Conservation (phyloP, 495 filamentous ascomycete species). For the Ramalina peruviana region DNA sequence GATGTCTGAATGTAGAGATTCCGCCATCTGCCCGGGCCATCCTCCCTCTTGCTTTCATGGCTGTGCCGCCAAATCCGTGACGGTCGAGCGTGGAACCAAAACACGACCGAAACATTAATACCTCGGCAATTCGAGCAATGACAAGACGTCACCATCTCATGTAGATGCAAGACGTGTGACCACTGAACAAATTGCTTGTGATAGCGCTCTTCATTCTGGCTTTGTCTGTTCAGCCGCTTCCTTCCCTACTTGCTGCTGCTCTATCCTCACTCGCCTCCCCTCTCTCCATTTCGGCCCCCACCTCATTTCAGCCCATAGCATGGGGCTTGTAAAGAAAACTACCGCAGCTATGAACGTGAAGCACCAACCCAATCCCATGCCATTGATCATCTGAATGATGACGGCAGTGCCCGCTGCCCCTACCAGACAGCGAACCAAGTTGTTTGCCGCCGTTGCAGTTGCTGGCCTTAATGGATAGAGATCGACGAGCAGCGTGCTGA, state of each 20-base stretch:
- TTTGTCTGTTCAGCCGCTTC: not conserved
- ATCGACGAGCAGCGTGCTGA: constrained; percentile 50
- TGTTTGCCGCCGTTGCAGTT: constrained; percentile 55
- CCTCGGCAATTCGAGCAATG: no score
- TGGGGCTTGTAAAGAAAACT: constrained; percentile 21
- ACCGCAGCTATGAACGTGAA: constrained; percentile 47
- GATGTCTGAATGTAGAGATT: no score
- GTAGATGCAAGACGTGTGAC: no score
- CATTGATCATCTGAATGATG: constrained; percentile 46
- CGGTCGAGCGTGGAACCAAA: no score
- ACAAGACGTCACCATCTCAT: no score
- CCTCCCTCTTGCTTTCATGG: no score
- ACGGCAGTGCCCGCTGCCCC: constrained; percentile 47
- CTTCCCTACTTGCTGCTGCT: constrained; percentile 3
- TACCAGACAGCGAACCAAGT: constrained; percentile 51
- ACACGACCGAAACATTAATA: no score
- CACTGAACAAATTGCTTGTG: no score
- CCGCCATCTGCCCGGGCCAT: no score
- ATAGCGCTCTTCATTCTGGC: no score
- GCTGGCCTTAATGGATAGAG: constrained; percentile 44
- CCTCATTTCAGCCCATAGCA: constrained; percentile 26
- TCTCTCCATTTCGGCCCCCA: constrained; percentile 35
- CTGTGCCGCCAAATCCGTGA: no score
- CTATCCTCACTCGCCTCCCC: constrained; percentile 14
- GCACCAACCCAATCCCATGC: constrained; percentile 42